Evolutionary conservation across 352 stramenopile genomes (phyloP).

Genomic region (Pythium myriotylum): DNA sequence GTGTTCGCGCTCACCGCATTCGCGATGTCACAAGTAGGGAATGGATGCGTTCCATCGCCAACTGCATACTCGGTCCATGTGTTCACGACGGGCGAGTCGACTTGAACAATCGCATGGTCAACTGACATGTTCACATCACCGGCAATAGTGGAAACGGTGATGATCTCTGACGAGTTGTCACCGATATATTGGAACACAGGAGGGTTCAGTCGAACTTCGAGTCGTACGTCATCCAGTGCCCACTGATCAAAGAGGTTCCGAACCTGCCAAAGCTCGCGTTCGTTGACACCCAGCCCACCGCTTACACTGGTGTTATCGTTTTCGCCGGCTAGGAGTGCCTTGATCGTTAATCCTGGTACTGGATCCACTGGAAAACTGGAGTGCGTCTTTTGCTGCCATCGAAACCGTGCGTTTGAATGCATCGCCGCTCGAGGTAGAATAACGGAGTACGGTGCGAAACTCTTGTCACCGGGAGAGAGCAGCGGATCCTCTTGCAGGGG

Average conservation of each 20-base stretch:
- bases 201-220: conserved; percentile 57
- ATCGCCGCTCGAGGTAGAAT: conserved; percentile 45
- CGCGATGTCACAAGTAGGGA: conserved; percentile 40
- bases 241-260: conserved; percentile 81
- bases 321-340: conserved; percentile 31
- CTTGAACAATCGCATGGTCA: conserved; percentile 28
- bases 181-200: conserved; percentile 36
- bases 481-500: conserved; percentile 40
- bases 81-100: conserved; percentile 44
- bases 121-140: conserved; percentile 21
- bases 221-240: conserved; percentile 57
- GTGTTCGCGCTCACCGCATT: conserved; percentile 4
- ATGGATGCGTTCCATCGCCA: conserved; percentile 62
- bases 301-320: conserved; percentile 50
- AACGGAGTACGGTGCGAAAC: conserved; percentile 30
- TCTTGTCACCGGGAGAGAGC: background rate
- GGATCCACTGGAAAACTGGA: conserved; percentile 68
- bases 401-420: conserved; percentile 50
- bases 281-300: conserved; percentile 35
- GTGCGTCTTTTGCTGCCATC: conserved; percentile 68
- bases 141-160: background rate
- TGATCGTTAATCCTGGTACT: conserved; percentile 24
- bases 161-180: background rate
- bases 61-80: conserved; percentile 49
- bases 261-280: conserved; percentile 59